A percentile compares a stretch with the other conserved stretches of the same genome.
These are phyloP conservation scores for Kokia cookei DNA, from an alignment of 441 rosid genomes.

Conservation along the genomic window DNA sequence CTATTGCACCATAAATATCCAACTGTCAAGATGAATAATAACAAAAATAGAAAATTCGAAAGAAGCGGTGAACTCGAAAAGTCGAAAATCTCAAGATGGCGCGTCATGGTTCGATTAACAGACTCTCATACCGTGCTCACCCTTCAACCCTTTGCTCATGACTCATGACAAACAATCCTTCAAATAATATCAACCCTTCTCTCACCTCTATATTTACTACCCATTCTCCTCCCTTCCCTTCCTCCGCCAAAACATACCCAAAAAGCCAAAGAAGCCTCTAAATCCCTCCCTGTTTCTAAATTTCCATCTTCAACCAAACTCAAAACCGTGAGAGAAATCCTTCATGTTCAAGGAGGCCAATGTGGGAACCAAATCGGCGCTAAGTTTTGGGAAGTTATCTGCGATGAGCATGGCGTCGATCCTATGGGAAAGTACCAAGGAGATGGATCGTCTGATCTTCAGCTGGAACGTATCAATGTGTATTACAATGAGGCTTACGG, in stretches of 20 bases:
- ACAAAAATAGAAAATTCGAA: not conserved
- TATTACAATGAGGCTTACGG: conserved; percentile 68
- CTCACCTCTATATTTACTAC: conserved; percentile 4
- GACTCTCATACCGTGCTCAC: not conserved
- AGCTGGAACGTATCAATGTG: conserved; percentile 59
- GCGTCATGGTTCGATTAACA: not conserved
- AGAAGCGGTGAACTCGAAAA: not conserved
- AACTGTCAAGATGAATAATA: no score
- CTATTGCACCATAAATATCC: no score
- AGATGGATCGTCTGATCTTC: conserved; percentile 36
- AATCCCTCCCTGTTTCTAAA: not conserved
- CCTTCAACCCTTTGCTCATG: not conserved
- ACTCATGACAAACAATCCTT: not conserved
- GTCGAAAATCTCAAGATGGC: not conserved
- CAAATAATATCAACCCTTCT: conserved; percentile 10
- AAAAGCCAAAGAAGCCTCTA: not conserved
- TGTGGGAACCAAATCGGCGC: conserved; percentile 96
- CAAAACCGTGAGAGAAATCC: conserved; percentile 73
- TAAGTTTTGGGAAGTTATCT: conserved; percentile 94
- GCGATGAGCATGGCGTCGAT: conserved; percentile 78
- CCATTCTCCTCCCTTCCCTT: not conserved
- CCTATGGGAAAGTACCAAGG: conserved; percentile 27
- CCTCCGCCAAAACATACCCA: not conserved
- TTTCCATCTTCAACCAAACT: not conserved
- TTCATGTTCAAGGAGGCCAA: conserved; percentile 88